Evolutionary conservation across 441 rosid genomes (phyloP).

Genomic region (Hura crepitans): DNA sequence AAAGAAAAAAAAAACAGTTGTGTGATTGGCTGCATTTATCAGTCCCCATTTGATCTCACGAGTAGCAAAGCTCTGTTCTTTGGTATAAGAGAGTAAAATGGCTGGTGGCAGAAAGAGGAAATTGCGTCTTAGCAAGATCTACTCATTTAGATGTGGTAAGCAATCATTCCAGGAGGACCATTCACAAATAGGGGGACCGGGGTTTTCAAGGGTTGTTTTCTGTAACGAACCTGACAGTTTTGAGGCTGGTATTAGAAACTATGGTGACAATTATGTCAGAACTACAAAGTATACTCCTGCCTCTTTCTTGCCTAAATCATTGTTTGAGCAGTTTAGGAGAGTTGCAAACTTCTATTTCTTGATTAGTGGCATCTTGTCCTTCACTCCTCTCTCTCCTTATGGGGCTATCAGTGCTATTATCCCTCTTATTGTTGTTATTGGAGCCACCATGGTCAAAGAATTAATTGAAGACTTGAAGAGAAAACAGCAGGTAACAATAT

Average conservation of each 20-base stretch:
- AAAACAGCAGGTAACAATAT: constrained; percentile 53
- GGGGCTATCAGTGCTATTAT: constrained; percentile 65
- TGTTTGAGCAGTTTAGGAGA: constrained; percentile 95
- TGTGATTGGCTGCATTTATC: constrained; percentile 6
- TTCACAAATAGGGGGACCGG: constrained; percentile 78
- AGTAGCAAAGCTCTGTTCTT: constrained; percentile 2
- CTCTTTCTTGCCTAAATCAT: constrained; percentile 77
- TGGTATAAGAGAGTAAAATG: constrained; percentile 25
- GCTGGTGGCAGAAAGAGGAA: constrained; percentile 45
- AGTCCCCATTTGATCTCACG: not conserved
- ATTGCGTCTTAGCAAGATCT: constrained; percentile 54
- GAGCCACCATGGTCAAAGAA: constrained; percentile 85
- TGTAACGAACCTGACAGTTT: constrained; percentile 73
- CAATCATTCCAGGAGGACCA: constrained; percentile 65
- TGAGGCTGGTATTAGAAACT: constrained; percentile 46
- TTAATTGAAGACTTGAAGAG: constrained; percentile 78
- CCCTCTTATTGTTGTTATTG: constrained; percentile 70
- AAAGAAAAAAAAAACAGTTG: not conserved
- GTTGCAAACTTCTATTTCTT: constrained; percentile 89
- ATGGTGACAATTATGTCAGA: constrained; percentile 57
- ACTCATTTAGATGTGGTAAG: constrained; percentile 59
- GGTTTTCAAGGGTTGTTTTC: constrained; percentile 79
- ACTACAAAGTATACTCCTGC: constrained; percentile 72
- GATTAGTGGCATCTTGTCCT: constrained; percentile 63
- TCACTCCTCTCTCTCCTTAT: constrained; percentile 78